Evolutionary conservation across 768 basidiomycete genomes (phyloP).

Genomic region (Pholiota molesta): DNA sequence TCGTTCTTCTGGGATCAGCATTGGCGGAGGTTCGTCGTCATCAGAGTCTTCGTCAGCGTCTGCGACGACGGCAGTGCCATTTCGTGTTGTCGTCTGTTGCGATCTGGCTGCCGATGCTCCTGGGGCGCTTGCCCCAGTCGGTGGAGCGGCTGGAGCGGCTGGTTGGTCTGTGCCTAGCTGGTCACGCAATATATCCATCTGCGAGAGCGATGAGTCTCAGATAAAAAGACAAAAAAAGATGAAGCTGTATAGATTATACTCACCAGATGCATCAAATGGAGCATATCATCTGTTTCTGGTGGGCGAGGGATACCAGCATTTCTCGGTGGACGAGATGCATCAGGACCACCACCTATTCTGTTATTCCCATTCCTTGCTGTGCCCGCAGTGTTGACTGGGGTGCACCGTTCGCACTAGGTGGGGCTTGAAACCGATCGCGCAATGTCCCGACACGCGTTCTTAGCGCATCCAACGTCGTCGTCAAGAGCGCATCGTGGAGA

Average conservation of each 20-base stretch:
- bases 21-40: neutral
- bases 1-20: neutral
- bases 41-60: neutral
- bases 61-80: slow-evolving; percentile 1
- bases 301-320: too few species aligned
- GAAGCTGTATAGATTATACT: neutral
- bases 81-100: neutral
- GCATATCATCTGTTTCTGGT: neutral
- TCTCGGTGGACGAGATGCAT: neutral
- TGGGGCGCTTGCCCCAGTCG: neutral
- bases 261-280: slow-evolving; percentile 4
- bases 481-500: neutral
- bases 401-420: neutral
- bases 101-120: neutral
- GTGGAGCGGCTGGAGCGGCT: too few species aligned
- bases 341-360: neutral
- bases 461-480: neutral
- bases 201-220: neutral
- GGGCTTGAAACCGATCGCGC: neutral
- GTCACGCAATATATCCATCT: neutral
- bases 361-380: neutral
- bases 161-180: neutral
- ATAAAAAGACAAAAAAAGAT: neutral
- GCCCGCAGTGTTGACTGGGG: neutral
- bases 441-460: neutral